Conservation (phyloP, 345 rosid genomes). For the Syzygium grande region DNA sequence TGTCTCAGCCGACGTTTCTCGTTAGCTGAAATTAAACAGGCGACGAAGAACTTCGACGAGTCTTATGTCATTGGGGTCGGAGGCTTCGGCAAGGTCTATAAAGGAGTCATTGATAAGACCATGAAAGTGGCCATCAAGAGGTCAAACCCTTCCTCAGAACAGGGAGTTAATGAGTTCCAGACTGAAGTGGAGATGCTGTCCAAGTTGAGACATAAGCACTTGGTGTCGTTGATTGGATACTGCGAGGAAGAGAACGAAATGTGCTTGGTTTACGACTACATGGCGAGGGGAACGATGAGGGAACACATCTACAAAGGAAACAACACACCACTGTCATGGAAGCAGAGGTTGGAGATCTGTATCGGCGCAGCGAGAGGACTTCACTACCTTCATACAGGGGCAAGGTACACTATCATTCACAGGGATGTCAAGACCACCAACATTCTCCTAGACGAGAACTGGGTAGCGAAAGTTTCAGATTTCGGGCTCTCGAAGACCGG, state of each 20-base stretch:
- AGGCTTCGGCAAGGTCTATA: slow-evolving; percentile 89
- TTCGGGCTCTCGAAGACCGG: slow-evolving; percentile 80
- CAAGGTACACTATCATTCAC: slow-evolving; percentile 83
- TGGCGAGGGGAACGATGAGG: slow-evolving; percentile 76
- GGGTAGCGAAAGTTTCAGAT: slow-evolving; percentile 84
- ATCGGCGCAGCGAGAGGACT: slow-evolving; percentile 82
- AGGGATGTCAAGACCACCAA: slow-evolving; percentile 94
- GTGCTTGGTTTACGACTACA: slow-evolving; percentile 80
- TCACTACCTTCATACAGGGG: slow-evolving; percentile 90
- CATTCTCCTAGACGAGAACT: slow-evolving; percentile 70
- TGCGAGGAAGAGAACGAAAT: slow-evolving; percentile 80
- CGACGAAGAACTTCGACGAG: slow-evolving; percentile 60
- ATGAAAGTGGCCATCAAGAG: slow-evolving; percentile 64
- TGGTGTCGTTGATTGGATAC: slow-evolving; percentile 79
- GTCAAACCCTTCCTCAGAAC: slow-evolving; percentile 73
- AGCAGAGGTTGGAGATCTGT: slow-evolving; percentile 60
- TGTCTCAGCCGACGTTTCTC: slow-evolving; percentile 66
- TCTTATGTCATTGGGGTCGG: slow-evolving; percentile 72
- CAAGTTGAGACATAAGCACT: slow-evolving; percentile 75
- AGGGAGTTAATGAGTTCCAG: slow-evolving; percentile 74
- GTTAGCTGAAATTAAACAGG: slow-evolving; percentile 43
- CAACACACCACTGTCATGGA: slow-evolving; percentile 54
- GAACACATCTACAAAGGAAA: slow-evolving; percentile 60
- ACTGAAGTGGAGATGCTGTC: slow-evolving; percentile 87
- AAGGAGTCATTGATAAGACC: slow-evolving; percentile 49